Evolutionary conservation across 1,139 yeast genomes (phyloP), one percentile per base, ranked within the genome.

Genomic region (Hemisphaericaspora xylanilytica): DNA sequence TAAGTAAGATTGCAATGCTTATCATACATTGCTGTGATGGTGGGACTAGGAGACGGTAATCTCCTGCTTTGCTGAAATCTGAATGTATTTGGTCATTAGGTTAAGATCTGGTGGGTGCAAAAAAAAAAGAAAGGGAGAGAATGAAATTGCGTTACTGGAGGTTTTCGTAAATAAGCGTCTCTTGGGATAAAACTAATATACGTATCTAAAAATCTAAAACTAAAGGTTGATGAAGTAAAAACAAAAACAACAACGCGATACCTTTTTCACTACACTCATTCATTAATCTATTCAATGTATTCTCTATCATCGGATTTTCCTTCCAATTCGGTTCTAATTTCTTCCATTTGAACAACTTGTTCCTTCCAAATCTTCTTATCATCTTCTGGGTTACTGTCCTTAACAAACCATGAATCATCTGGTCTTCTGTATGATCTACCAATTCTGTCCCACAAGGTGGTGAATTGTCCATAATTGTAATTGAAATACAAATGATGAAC

Each of bases 401-500:
- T 82, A 53, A 80, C 87, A 60, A 89, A 94, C 51, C 90, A 73
- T 49, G 87, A 85, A 56, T 75, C 80, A 58, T 92, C 97, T 5
- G 98, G 98, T 52, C 81, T 78, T 66, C 97, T 84, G 67, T 92
- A 90, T 28, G 96, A 81, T 33, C 89, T 85, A 40, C 98, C 97
- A 40, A 92, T 68, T 65, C 98, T 82, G 61, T 92, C 98, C 97
- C 97, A 92, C 50, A 92, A 71, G 5, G 98, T 92, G 38, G 97
- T 90, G 70, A 92, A 92, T 68, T 92, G 98, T 27, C 98, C 98
- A 58, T 90, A 92, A 70, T 92, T 92, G 70, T 92, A 92, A 73
- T 90, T 90, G 77, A 92, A 92, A 66, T 92, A 92, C 56, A 92
- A 70, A 59, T 92, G 98, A 65, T 92, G 98, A 37, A 92, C 81